Percentiles rank a stretch among this genome's conserved stretches.
These are phyloP conservation scores for Trichoderma aggressivum DNA, from an alignment of 2,329 filamentous ascomycete genomes.

Conservation along the genomic window DNA sequence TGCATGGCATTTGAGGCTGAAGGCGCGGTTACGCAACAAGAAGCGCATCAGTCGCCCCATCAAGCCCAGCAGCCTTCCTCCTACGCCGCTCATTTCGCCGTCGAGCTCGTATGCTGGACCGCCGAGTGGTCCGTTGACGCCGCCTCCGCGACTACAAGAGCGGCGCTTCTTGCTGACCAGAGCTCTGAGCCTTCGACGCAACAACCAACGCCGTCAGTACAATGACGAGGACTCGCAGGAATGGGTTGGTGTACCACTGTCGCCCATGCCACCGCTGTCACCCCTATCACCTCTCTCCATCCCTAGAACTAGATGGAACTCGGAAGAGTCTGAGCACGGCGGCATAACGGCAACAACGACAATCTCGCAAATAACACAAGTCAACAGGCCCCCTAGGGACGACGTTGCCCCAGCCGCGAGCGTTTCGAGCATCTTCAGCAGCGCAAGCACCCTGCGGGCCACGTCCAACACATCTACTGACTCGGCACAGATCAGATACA, in stretches of 20 bases:
- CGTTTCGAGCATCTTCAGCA: conserved; percentile 9
- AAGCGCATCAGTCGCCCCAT: conserved; percentile 12
- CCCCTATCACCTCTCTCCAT: background rate
- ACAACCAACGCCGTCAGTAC: background rate
- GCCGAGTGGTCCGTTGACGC: conserved; percentile 35
- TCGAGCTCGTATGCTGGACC: conserved; percentile 27
- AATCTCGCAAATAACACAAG: background rate
- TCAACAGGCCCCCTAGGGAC: background rate
- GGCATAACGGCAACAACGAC: background rate
- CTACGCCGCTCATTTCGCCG: conserved; percentile 43
- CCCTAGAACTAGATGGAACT: background rate
- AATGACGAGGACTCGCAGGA: background rate
- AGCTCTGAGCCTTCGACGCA: conserved; percentile 1
- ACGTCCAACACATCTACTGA: background rate
- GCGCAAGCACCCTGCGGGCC: background rate
- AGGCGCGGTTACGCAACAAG: conserved; percentile 12
- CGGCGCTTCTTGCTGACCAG: conserved; percentile 40
- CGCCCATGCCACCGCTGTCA: background rate
- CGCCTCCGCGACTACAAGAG: conserved; percentile 48
- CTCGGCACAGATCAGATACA: background rate
- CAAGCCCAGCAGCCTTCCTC: conserved; percentile 27
- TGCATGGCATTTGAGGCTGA: conserved; percentile 37
- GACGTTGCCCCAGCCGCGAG: background rate
- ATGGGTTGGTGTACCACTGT: background rate
- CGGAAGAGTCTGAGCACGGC: background rate